A percentile compares a stretch with the other conserved stretches of the same genome.
Evolutionary conservation across 2,329 filamentous ascomycete species (phyloP).

Genomic region (Mycosphaerelloides madeirae): DNA sequence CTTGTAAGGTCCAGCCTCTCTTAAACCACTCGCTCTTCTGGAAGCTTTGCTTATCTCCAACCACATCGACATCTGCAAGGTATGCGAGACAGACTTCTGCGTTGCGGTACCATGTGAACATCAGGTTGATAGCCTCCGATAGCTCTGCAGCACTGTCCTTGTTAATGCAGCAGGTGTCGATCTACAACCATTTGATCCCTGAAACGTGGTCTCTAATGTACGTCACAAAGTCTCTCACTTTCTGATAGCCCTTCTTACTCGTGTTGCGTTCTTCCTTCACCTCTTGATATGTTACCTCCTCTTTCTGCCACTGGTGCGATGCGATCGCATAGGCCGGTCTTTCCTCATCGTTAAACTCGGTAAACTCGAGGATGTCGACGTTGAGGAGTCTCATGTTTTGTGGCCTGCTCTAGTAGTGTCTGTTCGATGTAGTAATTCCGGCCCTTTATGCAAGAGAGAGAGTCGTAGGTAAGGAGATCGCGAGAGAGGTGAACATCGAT

Average conservation of each 20-base stretch:
- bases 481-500: too few relatives aligned
- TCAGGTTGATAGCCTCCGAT: constrained; percentile 19
- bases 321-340: constrained; percentile 5
- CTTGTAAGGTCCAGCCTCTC: constrained; percentile 6
- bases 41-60: background rate
- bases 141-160: constrained; percentile 15
- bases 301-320: constrained; percentile 8
- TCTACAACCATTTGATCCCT: constrained; percentile 13
- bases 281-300: constrained; percentile 5
- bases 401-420: too few relatives aligned
- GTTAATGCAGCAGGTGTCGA: constrained; percentile 23
- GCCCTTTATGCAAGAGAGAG: too few relatives aligned
- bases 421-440: too few relatives aligned
- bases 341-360: background rate
- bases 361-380: constrained; percentile 3
- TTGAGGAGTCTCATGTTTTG: constrained; percentile 9
- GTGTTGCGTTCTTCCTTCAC: background rate
- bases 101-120: constrained; percentile 21
- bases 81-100: constrained; percentile 17
- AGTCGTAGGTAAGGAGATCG: too few relatives aligned
- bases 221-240: constrained; percentile 5
- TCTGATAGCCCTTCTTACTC: constrained; percentile 5
- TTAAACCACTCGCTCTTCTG: constrained; percentile 3
- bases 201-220: constrained; percentile 4
- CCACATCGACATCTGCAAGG: constrained; percentile 6